These are phyloP conservation scores for Parsonsia alboflavescens DNA, from an alignment of 257 asterid species.

Conservation along the genomic window DNA sequence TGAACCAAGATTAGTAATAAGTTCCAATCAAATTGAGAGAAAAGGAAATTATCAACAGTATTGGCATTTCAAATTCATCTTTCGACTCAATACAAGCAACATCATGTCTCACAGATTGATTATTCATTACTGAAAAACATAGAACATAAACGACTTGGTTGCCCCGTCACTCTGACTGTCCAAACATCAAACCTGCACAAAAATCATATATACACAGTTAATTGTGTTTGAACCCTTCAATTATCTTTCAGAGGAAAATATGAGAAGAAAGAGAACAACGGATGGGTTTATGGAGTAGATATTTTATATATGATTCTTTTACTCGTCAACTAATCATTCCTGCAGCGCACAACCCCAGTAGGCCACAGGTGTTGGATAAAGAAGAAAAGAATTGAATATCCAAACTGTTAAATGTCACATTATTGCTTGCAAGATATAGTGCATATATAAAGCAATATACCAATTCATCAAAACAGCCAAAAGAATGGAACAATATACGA, in stretches of 20 bases:
- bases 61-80: not conserved
- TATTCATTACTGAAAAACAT: conserved; percentile 3
- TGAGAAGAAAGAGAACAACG: not conserved
- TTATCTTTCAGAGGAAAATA: not conserved
- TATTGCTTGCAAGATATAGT: not conserved
- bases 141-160: not conserved
- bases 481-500: not conserved
- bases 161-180: not conserved
- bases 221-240: not conserved
- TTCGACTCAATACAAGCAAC: not conserved
- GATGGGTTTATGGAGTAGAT: not conserved
- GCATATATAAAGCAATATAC: not conserved
- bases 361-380: not conserved
- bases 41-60: not conserved
- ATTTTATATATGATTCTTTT: not conserved
- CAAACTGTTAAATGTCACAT: not conserved
- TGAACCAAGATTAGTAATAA: not conserved
- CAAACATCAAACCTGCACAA: conserved; percentile 5
- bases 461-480: not conserved
- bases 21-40: not conserved
- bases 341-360: not conserved
- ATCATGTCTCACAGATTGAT: not conserved
- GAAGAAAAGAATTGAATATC: not conserved
- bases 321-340: not conserved
- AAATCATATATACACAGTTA: not conserved